phyloP scores from a whole-genome alignment of 1,284 basidiomycete species.

The Ceraceosorus bombacis region DNA sequence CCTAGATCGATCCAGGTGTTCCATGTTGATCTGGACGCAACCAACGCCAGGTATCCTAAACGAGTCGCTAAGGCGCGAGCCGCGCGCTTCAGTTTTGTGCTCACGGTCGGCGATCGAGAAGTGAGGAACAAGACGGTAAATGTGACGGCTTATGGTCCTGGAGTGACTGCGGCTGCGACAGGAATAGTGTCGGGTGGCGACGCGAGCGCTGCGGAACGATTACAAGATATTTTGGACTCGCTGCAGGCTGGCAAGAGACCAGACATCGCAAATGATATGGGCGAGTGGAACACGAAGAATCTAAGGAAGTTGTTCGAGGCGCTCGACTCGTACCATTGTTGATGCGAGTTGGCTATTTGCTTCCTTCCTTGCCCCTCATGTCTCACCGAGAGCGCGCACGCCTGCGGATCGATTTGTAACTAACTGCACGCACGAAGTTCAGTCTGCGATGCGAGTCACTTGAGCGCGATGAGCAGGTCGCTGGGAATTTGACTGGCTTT shows the following conservation, averaged over 20 bases:
- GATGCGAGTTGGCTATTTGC: neutral
- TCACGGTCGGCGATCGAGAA: conserved; percentile 43
- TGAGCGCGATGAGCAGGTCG: too few species aligned
- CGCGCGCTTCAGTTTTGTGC: conserved; percentile 35
- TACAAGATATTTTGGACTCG: neutral
- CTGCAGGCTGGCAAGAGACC: conserved; percentile 8
- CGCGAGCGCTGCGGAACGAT: neutral
- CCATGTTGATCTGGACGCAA: conserved; percentile 36
- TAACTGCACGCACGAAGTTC: too few species aligned
- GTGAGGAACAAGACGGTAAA: conserved; percentile 26
- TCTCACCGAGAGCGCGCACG: too few species aligned
- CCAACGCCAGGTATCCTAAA: conserved; percentile 35
- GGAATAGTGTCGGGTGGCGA: conserved; percentile 5
- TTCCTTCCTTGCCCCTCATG: too few species aligned
- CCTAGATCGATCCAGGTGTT: conserved; percentile 27
- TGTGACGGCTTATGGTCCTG: conserved; percentile 9
- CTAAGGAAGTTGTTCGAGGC: conserved; percentile 20
- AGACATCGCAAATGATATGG: conserved; percentile 17
- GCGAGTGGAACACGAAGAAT: conserved; percentile 18
- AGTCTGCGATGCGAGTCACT: too few species aligned
- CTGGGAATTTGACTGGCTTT: too few species aligned
- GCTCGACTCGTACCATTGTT: conserved; percentile 23
- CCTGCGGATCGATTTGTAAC: too few species aligned
- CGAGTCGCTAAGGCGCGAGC: conserved; percentile 34
- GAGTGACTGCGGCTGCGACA: neutral